Conservation (phyloP, 305 asterid species). For the Plantago coronopus region DNA sequence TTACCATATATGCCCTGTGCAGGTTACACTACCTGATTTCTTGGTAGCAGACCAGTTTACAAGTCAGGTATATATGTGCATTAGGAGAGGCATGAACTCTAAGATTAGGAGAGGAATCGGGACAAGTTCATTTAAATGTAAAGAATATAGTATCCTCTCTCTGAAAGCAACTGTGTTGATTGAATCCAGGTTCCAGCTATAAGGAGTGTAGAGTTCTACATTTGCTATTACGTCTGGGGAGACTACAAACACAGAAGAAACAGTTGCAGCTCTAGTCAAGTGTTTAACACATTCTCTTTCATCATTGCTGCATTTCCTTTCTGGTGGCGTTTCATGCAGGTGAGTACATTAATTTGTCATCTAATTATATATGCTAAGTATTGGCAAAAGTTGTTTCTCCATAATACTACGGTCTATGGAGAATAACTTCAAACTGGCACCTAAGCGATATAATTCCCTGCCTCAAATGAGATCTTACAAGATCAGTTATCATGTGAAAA, state of each 20-base stretch:
- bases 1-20: neutral
- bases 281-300: constrained; percentile 41
- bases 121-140: no score
- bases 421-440: no score
- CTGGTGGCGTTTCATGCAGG: constrained; percentile 52
- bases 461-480: no score
- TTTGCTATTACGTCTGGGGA: constrained; percentile 55
- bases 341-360: neutral
- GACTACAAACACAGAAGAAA: constrained; percentile 38
- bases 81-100: no score
- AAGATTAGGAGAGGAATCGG: no score
- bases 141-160: no score
- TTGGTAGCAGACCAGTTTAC: constrained; percentile 72
- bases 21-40: constrained; percentile 66
- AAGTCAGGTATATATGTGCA: constrained; percentile 47
- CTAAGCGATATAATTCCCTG: no score
- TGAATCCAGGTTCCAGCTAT: constrained; percentile 42
- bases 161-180: neutral
- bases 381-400: no score
- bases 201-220: constrained; percentile 48
- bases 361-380: no score
- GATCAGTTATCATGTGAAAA: no score
- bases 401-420: no score
- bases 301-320: constrained; percentile 42
- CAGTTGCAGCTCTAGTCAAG: constrained; percentile 25